These are phyloP conservation scores for Rosa multiflora DNA, from an alignment of 306 rosid genomes.

Conservation along the genomic window DNA sequence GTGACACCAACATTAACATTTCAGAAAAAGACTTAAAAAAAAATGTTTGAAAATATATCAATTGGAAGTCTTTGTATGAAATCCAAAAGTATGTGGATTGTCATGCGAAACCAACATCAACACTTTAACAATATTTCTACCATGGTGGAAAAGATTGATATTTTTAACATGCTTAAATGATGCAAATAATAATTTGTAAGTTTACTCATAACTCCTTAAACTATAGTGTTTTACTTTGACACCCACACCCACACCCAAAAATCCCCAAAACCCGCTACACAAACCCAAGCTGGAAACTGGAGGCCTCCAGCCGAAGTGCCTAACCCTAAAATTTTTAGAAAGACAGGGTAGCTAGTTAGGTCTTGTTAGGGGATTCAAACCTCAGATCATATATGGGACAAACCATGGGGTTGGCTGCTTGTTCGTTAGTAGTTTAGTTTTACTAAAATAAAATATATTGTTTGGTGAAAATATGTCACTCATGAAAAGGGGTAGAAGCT, in stretches of 20 bases:
- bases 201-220: background rate
- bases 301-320: background rate
- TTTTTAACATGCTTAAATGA: background rate
- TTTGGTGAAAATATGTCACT: background rate
- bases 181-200: background rate
- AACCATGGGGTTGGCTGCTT: too few species aligned
- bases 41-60: background rate
- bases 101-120: background rate
- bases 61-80: background rate
- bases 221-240: background rate
- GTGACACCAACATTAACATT: background rate
- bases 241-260: background rate
- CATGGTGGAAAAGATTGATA: background rate
- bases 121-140: background rate
- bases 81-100: background rate
- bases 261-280: background rate
- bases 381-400: background rate
- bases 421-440: background rate
- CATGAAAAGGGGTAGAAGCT: background rate
- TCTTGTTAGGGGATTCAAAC: background rate
- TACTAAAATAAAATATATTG: background rate
- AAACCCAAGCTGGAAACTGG: background rate
- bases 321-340: background rate
- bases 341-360: background rate
- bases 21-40: background rate